Conservation (phyloP, 2,329 filamentous ascomycete species). For the Aureobasidium sp. region DNA sequence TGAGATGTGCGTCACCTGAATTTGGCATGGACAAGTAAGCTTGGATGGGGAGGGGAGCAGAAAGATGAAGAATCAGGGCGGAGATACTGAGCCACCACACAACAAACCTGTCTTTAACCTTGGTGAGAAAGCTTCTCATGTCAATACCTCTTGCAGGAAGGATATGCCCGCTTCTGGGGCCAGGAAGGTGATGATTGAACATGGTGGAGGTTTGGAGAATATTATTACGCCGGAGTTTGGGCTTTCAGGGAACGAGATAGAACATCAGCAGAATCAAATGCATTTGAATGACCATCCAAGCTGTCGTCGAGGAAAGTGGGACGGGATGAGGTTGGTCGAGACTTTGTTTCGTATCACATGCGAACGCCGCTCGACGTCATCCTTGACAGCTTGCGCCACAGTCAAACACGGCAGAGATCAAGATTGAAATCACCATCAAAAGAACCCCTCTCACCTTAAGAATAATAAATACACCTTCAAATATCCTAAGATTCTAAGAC, state of each 20-base stretch:
- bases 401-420: neutral
- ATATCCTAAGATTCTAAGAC: neutral
- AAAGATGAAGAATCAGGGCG: too few species aligned
- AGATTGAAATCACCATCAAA: neutral
- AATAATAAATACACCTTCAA: neutral
- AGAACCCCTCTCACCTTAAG: neutral
- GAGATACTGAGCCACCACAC: too few species aligned
- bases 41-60: too few species aligned
- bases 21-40: too few species aligned
- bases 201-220: too few species aligned
- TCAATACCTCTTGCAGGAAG: neutral
- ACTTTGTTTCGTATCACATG: neutral
- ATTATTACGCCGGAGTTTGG: too few species aligned
- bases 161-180: neutral
- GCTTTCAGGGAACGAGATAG: too few species aligned
- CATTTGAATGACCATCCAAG: neutral
- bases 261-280: neutral
- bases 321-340: neutral
- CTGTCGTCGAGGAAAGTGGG: neutral
- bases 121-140: neutral
- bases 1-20: too few species aligned
- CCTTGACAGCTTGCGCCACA: conserved; percentile 5
- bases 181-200: neutral
- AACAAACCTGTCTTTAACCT: too few species aligned
- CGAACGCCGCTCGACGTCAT: neutral